Conservation (phyloP, 176 grass and related monocot species). For the Oryza rufipogon region DNA sequence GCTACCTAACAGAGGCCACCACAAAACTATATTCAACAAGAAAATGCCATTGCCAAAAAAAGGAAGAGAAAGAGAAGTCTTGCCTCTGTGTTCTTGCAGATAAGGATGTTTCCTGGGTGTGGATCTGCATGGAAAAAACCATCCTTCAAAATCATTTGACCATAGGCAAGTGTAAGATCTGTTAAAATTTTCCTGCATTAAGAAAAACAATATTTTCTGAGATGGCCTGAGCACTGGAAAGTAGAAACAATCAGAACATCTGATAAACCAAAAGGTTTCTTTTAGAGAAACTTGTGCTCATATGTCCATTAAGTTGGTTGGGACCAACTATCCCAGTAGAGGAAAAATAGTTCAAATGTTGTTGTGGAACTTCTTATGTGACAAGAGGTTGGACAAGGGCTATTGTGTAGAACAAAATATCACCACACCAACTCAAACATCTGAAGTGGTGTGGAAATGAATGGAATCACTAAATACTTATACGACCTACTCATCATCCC, state of each 20-base stretch:
- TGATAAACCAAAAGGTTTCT: not conserved
- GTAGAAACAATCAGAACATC: not conserved
- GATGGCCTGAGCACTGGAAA: not conserved
- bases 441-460: not conserved
- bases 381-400: not conserved
- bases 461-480: not conserved
- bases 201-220: constrained; percentile 33
- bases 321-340: not conserved
- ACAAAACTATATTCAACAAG: constrained; percentile 23
- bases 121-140: constrained; percentile 99
- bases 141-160: constrained; percentile 99
- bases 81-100: constrained; percentile 89
- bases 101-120: constrained; percentile 97
- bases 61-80: constrained; percentile 33
- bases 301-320: not conserved
- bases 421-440: not conserved
- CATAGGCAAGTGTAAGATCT: constrained; percentile 94
- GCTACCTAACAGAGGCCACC: constrained; percentile 65
- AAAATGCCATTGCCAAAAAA: constrained; percentile 30
- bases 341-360: not conserved
- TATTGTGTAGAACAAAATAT: not conserved
- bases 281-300: not conserved
- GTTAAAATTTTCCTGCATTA: constrained; percentile 92
- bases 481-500: not conserved
- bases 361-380: not conserved